Percentiles rank a stretch among this genome's conserved stretches.
phyloP scores from a whole-genome alignment of 345 rosid genomes.

The Pugionium dolabratum region DNA sequence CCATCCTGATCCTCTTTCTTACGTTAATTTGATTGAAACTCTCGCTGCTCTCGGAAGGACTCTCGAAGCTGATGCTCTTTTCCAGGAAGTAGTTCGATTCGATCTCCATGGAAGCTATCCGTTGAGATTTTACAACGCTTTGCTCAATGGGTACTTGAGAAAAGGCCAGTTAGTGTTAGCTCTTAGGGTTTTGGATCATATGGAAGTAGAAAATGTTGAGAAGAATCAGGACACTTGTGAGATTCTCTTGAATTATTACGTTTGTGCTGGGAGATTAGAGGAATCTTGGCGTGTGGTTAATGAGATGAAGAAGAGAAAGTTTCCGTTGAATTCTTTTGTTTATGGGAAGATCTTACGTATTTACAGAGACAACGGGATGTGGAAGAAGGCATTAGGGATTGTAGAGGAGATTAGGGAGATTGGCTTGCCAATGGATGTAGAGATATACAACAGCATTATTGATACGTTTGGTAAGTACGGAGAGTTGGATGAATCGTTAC shows the following conservation, averaged over 20 bases:
- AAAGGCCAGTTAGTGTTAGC: constrained; percentile 60
- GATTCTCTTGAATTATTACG: constrained; percentile 60
- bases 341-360: constrained; percentile 59
- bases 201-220: constrained; percentile 42
- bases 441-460: constrained; percentile 56
- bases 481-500: constrained; percentile 56
- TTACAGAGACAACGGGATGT: constrained; percentile 76
- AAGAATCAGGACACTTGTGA: constrained; percentile 50
- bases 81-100: constrained; percentile 48
- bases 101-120: constrained; percentile 44
- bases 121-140: constrained; percentile 42
- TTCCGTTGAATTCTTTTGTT: constrained; percentile 48
- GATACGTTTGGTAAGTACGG: constrained; percentile 69
- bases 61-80: constrained; percentile 62
- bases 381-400: constrained; percentile 69
- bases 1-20: constrained; percentile 45
- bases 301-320: constrained; percentile 53
- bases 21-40: constrained; percentile 50
- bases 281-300: constrained; percentile 60
- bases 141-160: constrained; percentile 57
- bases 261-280: constrained; percentile 58
- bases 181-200: constrained; percentile 42
- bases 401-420: constrained; percentile 56
- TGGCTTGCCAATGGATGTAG: constrained; percentile 53
- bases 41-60: constrained; percentile 54